Percentiles rank a stretch among this genome's conserved stretches.
Conservation (phyloP, 2,329 filamentous ascomycete genomes). For the Talaromyces sp. region DNA sequence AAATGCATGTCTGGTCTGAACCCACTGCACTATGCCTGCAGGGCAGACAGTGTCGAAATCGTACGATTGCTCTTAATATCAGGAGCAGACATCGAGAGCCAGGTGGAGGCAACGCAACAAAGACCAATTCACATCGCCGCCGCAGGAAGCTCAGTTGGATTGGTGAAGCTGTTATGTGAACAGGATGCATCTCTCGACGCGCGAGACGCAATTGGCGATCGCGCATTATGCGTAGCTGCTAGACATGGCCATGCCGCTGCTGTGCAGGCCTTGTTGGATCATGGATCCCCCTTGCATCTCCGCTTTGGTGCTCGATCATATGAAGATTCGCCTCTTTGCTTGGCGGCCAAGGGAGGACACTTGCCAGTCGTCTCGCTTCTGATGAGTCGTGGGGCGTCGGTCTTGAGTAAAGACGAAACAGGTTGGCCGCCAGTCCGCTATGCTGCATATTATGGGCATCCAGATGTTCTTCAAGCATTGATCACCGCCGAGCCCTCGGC, state of each 20-base stretch:
- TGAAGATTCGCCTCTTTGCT: conserved; percentile 35
- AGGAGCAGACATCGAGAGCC: conserved; percentile 30
- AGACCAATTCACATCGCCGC: conserved; percentile 32
- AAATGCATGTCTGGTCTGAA: conserved; percentile 25
- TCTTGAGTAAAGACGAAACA: conserved; percentile 28
- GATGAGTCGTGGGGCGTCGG: conserved; percentile 28
- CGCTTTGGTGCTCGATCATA: conserved; percentile 20
- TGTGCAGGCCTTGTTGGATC: conserved; percentile 29
- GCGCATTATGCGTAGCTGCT: conserved; percentile 29
- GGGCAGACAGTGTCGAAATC: conserved; percentile 24
- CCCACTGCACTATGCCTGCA: conserved; percentile 35
- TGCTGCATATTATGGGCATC: conserved; percentile 34
- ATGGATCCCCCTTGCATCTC: conserved; percentile 24
- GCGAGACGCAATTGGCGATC: conserved; percentile 28
- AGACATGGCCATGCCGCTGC: conserved; percentile 28
- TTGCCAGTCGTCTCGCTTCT: conserved; percentile 27
- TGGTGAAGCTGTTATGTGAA: conserved; percentile 28
- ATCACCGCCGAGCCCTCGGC: conserved; percentile 18
- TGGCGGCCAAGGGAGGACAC: conserved; percentile 32
- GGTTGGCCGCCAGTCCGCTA: conserved; percentile 35
- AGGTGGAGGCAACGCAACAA: conserved; percentile 20
- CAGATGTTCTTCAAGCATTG: conserved; percentile 28
- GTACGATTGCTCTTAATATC: conserved; percentile 28
- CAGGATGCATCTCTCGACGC: conserved; percentile 27
- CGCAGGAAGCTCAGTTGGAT: conserved; percentile 20